Conservation (phyloP, 306 rosid genomes). For the Abrus pulchellus region DNA sequence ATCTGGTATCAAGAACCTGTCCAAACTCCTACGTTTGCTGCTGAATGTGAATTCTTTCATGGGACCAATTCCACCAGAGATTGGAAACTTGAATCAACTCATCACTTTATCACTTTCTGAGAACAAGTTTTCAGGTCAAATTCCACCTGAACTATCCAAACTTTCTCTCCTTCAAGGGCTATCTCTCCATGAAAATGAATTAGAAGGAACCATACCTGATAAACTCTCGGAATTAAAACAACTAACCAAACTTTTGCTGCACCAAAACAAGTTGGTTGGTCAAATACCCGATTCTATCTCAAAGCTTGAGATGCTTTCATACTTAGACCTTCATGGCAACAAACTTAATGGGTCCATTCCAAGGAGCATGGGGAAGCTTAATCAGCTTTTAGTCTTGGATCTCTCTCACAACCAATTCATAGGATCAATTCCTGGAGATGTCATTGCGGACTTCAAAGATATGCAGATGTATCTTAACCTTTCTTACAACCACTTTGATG, state of each 20-base stretch:
- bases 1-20: slow-evolving; percentile 67
- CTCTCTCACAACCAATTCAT: slow-evolving; percentile 76
- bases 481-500: slow-evolving; percentile 77
- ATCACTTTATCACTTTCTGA: slow-evolving; percentile 56
- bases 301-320: slow-evolving; percentile 72
- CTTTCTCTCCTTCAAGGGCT: slow-evolving; percentile 82
- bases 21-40: slow-evolving; percentile 54
- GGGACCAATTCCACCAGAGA: slow-evolving; percentile 77
- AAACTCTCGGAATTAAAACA: slow-evolving; percentile 61
- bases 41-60: slow-evolving; percentile 60
- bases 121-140: slow-evolving; percentile 72
- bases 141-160: slow-evolving; percentile 73
- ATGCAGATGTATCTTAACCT: slow-evolving; percentile 76
- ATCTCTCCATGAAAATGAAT: slow-evolving; percentile 55
- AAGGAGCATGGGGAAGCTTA: slow-evolving; percentile 63
- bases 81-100: slow-evolving; percentile 74
- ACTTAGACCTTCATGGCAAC: slow-evolving; percentile 74
- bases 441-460: slow-evolving; percentile 60
- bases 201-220: slow-evolving; percentile 78
- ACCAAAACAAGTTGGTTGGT: slow-evolving; percentile 73
- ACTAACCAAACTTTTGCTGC: slow-evolving; percentile 57
- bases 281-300: slow-evolving; percentile 76
- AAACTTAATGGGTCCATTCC: slow-evolving; percentile 76
- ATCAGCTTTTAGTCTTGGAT: slow-evolving; percentile 63
- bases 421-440: slow-evolving; percentile 66